A percentile compares a stretch with the other conserved stretches of the same genome.
Evolutionary conservation across 805 yeast genomes (phyloP).

Genomic region (Lipomyces oligophaga): DNA sequence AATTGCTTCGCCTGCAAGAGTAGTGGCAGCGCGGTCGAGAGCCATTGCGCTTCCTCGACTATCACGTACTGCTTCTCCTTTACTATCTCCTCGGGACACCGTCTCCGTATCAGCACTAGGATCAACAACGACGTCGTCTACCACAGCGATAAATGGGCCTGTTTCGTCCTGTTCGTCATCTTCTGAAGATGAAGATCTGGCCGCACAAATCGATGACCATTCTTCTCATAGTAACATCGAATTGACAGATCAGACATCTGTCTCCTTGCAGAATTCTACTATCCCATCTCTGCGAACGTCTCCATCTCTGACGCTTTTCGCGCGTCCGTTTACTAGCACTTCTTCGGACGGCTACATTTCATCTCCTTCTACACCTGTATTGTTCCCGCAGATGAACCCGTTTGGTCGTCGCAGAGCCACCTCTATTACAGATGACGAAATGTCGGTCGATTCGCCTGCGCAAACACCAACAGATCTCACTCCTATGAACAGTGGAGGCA

Average conservation of each 20-base stretch:
- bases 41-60: not conserved
- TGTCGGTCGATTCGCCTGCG: conserved; percentile 6
- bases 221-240: too few species aligned
- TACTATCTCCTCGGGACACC: not conserved
- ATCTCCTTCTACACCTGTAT: conserved; percentile 4
- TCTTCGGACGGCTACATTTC: conserved; percentile 6
- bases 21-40: too few species aligned
- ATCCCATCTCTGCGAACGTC: too few species aligned
- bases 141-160: not conserved
- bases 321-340: not conserved
- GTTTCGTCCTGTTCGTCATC: conserved; percentile 5
- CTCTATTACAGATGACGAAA: not conserved
- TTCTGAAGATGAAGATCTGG: conserved; percentile 5
- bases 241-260: too few species aligned
- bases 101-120: conserved; percentile 10
- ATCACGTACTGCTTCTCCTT: not conserved
- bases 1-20: too few species aligned
- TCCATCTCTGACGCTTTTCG: not conserved
- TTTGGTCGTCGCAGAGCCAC: too few species aligned
- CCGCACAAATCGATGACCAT: too few species aligned
- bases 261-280: too few species aligned
- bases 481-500: too few species aligned
- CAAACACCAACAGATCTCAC: too few species aligned
- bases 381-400: too few species aligned
- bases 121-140: conserved; percentile 3